Evolutionary conservation across 1,284 basidiomycete genomes (phyloP), one percentile per base, ranked within the genome.

Genomic region (Malassezia nana): DNA sequence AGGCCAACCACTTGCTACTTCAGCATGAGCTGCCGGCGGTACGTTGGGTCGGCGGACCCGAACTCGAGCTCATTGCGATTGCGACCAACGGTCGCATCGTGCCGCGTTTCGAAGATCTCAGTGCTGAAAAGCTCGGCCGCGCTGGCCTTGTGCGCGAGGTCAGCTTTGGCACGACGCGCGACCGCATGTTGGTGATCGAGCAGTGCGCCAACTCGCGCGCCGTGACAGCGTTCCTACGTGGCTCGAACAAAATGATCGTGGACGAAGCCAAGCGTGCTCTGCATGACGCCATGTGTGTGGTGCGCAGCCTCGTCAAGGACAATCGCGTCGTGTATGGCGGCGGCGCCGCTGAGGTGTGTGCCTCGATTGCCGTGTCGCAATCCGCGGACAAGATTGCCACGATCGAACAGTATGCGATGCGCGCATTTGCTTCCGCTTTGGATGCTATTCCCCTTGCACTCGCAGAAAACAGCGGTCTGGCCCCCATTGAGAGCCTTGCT

Each of bases 361-460:
- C 86, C 61, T 84, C 89, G 24, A 81, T 98, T 52, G 90, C 92
- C 20, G 91, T 99, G 3, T 79, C 86, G 51, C 87, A 89, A 74
- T 89, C 87, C 46, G 92, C 92, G 15, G 94, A 99, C 75, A 59
- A 88, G 85, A 95, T 94, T 66, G 85, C 92, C 1, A 82, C 88
- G 8, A 92, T 99, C 68, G 92, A 99, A 77, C 92, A 99, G 79
- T 99, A 99, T 74, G 92, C 92, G 1, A 96, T 98, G 91, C 86
- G 92, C 40, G 91, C 92, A 15, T 99, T 96, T 74, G 82, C 92
- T 1, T 86, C 87, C 26, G 92, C 92, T 9, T 78, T 99, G 7
- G 92, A 98, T 69, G 81, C 90, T 9, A 79, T 96, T 48, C 94
- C 94, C 7, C 82, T 96, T 15, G 92, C 94, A 1, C 79, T 98